Percentiles rank a stretch among this genome's conserved stretches.
Conservation (phyloP, 768 basidiomycete genomes). For the Boletus vinaceobasis region DNA sequence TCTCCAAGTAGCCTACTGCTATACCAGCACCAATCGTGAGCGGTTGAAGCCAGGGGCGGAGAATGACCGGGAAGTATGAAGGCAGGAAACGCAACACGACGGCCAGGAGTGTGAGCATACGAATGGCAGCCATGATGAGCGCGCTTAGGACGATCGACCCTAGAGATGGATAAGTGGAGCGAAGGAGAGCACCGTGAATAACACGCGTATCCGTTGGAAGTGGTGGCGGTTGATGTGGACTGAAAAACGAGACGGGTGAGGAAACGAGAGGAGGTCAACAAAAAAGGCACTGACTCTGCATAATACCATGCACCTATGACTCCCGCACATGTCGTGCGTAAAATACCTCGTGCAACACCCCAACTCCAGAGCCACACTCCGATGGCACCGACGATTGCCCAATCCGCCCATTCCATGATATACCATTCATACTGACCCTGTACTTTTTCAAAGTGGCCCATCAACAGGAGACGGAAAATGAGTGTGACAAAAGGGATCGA, state of each 20-base stretch:
- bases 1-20: constrained; percentile 44
- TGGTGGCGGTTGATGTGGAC: constrained; percentile 33
- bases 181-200: constrained; percentile 72
- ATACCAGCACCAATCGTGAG: constrained; percentile 35
- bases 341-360: constrained; percentile 73
- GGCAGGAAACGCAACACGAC: constrained; percentile 56
- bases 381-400: constrained; percentile 57
- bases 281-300: constrained; percentile 42
- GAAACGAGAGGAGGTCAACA: neutral
- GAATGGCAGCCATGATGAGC: constrained; percentile 70
- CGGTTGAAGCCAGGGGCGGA: constrained; percentile 41
- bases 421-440: constrained; percentile 49
- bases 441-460: constrained; percentile 53
- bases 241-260: constrained; percentile 13
- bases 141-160: constrained; percentile 78
- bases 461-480: constrained; percentile 71
- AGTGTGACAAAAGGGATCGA: constrained; percentile 80
- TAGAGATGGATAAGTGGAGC: constrained; percentile 77
- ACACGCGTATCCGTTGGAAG: constrained; percentile 60
- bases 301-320: constrained; percentile 95
- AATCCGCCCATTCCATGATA: constrained; percentile 65
- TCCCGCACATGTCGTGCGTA: constrained; percentile 73
- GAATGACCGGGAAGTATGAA: constrained; percentile 43
- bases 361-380: constrained; percentile 70
- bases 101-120: constrained; percentile 49